A percentile compares a stretch with the other conserved stretches of the same genome.
Conservation (phyloP, 495 filamentous ascomycete genomes). For the Podospora sp. region DNA sequence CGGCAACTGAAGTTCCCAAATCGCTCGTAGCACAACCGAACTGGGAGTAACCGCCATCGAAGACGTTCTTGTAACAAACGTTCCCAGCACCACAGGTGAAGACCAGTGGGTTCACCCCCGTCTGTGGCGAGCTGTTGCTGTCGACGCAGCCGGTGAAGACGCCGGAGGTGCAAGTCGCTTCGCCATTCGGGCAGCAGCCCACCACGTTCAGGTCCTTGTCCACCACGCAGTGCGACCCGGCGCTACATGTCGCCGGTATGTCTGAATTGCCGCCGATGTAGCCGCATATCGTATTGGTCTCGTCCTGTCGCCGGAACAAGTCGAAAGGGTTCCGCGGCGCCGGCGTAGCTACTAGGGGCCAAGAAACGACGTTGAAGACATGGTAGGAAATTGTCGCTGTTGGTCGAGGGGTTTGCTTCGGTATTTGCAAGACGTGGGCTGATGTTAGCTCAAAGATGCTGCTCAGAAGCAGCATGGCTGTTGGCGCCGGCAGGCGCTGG, state of each 20-base stretch:
- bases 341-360: conserved; percentile 44
- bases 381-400: conserved; percentile 45
- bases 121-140: conserved; percentile 47
- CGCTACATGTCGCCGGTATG: conserved; percentile 51
- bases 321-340: conserved; percentile 40
- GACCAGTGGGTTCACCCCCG: conserved; percentile 52
- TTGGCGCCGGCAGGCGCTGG: conserved; percentile 44
- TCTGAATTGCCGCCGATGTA: conserved; percentile 47
- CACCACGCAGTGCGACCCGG: conserved; percentile 54
- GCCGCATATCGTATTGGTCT: conserved; percentile 49
- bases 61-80: conserved; percentile 51
- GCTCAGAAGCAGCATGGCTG: conserved; percentile 45
- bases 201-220: conserved; percentile 46
- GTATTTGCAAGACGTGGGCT: conserved; percentile 41
- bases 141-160: conserved; percentile 55
- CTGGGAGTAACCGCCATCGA: conserved; percentile 52
- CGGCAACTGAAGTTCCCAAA: conserved; percentile 45
- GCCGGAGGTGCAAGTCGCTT: conserved; percentile 46
- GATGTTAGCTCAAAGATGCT: conserved; percentile 36
- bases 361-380: conserved; percentile 47
- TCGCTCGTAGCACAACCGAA: conserved; percentile 51
- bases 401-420: conserved; percentile 25
- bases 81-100: conserved; percentile 48
- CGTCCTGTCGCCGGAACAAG: conserved; percentile 41
- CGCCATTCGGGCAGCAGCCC: conserved; percentile 54